These are phyloP conservation scores for Penicillium malachiteum DNA, from an alignment of 495 filamentous ascomycete genomes.

Conservation along the genomic window DNA sequence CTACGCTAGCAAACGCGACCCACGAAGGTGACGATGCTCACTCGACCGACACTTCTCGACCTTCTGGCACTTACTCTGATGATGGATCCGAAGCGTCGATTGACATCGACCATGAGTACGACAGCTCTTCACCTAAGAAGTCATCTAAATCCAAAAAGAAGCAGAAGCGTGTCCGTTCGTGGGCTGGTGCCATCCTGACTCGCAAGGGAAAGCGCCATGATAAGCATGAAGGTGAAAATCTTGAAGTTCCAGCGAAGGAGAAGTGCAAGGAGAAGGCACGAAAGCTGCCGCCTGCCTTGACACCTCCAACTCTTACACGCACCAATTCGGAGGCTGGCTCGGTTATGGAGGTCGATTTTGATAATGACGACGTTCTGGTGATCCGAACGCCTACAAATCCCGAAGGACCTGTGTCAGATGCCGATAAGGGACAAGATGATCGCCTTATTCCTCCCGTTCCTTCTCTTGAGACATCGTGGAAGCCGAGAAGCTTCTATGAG, in stretches of 20 bases:
- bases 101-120: slow-evolving; percentile 21
- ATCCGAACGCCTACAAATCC: slow-evolving; percentile 45
- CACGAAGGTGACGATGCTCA: slow-evolving; percentile 23
- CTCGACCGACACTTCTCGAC: slow-evolving; percentile 27
- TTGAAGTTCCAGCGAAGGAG: slow-evolving; percentile 1
- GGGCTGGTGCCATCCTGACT: slow-evolving; percentile 75
- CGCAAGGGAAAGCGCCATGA: slow-evolving; percentile 55
- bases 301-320: slow-evolving; percentile 42
- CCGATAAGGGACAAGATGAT: slow-evolving; percentile 23
- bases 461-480: slow-evolving; percentile 44
- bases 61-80: slow-evolving; percentile 28
- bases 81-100: slow-evolving; percentile 32
- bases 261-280: slow-evolving; percentile 19
- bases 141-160: slow-evolving; percentile 60
- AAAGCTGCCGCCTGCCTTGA: slow-evolving; percentile 23
- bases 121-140: slow-evolving; percentile 25
- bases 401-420: slow-evolving; percentile 24
- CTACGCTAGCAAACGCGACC: slow-evolving; percentile 2
- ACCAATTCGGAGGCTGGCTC: slow-evolving; percentile 45
- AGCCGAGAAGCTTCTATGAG: slow-evolving; percentile 48
- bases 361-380: slow-evolving; percentile 53
- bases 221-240: slow-evolving; percentile 25
- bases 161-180: slow-evolving; percentile 76
- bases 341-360: slow-evolving; percentile 50
- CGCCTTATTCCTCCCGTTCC: slow-evolving; percentile 19